phyloP scores from a whole-genome alignment of 2,329 filamentous ascomycete genomes.

The Aspergillus aculeatinus region DNA sequence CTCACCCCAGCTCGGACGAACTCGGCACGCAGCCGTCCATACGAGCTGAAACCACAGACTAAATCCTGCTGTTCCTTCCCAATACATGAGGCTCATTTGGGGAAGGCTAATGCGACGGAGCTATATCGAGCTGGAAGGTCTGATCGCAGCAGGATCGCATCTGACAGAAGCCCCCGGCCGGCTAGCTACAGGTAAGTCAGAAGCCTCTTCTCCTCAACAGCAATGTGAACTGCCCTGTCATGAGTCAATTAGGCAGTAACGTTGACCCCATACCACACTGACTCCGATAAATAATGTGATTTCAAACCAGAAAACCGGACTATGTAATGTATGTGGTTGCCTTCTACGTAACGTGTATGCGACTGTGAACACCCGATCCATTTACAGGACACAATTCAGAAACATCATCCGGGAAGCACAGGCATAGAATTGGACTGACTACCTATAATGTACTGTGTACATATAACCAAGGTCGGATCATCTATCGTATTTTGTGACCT shows the following conservation, averaged over 20 bases:
- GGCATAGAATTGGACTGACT: too few relatives aligned
- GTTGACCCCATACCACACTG: neutral
- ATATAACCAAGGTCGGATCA: neutral
- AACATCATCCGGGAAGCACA: too few relatives aligned
- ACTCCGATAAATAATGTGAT: neutral
- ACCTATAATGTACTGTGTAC: too few relatives aligned
- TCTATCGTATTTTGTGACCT: conserved; percentile 1
- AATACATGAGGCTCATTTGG: neutral
- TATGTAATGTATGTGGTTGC: neutral
- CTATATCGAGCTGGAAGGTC: neutral
- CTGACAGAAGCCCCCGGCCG: conserved; percentile 2
- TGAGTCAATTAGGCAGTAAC: too few relatives aligned
- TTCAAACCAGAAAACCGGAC: too few relatives aligned
- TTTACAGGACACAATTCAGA: neutral
- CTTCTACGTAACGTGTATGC: neutral
- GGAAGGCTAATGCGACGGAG: neutral
- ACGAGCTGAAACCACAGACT: neutral
- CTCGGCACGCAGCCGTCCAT: neutral
- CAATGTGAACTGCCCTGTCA: too few relatives aligned
- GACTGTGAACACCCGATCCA: neutral
- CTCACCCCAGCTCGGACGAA: neutral
- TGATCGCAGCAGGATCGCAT: conserved; percentile 9
- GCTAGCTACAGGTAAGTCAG: conserved; percentile 1
- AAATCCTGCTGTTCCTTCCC: neutral
- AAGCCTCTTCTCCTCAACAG: too few relatives aligned